A percentile compares a stretch with the other conserved stretches of the same genome.
These are phyloP conservation scores for Phlyctochytrium bullatum DNA, from an alignment of 192 early-diverging fungal species.

Conservation along the genomic window DNA sequence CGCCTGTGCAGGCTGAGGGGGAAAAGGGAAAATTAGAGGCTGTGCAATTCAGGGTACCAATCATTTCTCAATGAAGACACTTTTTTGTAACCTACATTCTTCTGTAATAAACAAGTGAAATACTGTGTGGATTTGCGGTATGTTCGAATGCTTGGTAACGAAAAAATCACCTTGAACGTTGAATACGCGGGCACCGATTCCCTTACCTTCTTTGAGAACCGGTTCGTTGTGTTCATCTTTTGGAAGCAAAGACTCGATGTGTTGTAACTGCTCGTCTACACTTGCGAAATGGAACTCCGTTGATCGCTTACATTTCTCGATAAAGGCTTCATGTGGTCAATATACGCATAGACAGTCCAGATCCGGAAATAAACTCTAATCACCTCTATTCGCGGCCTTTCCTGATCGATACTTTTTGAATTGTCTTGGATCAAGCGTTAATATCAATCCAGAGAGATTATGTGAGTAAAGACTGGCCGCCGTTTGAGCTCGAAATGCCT, in stretches of 20 bases:
- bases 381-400: slow-evolving; percentile 54
- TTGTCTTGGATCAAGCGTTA: slow-evolving; percentile 47
- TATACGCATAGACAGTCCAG: background rate
- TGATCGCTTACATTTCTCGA: slow-evolving; percentile 59
- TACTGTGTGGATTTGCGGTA: slow-evolving; percentile 68
- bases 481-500: slow-evolving; percentile 68
- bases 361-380: background rate
- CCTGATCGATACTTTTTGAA: slow-evolving; percentile 56
- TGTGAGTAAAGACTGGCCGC: slow-evolving; percentile 62
- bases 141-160: slow-evolving; percentile 72
- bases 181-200: background rate
- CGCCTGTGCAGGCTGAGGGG: slow-evolving; percentile 8
- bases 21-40: background rate
- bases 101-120: slow-evolving; percentile 71
- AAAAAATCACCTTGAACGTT: slow-evolving; percentile 60
- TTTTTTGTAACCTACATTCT: slow-evolving; percentile 38
- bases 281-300: slow-evolving; percentile 77
- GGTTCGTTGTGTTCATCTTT: slow-evolving; percentile 24
- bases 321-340: slow-evolving; percentile 40
- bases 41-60: background rate
- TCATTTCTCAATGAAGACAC: too few species aligned
- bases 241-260: slow-evolving; percentile 51
- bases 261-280: slow-evolving; percentile 61
- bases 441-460: slow-evolving; percentile 57
- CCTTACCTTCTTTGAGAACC: slow-evolving; percentile 51